Evolutionary conservation across 371 early-diverging fungal species (phyloP), one percentile per base, ranked within the genome.

Genomic region (Mortierella sp.): DNA sequence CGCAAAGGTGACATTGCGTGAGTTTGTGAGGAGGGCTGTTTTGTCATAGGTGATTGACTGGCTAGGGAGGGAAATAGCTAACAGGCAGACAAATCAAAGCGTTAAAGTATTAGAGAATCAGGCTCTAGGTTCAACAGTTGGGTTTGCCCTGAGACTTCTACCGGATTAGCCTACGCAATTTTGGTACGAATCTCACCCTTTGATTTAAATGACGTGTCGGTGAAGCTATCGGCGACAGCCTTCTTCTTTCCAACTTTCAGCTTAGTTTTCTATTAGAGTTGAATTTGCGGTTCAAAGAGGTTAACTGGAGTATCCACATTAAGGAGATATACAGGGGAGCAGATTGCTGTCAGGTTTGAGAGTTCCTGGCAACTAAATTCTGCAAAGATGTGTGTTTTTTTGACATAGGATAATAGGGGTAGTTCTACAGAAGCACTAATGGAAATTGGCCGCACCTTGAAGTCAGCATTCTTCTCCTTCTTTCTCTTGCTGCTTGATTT

Each of bases 201-300:
- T 0, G 96, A 88, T 49, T 89, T 92, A 83, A 96, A 95, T 12
- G 95, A 92, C n/a, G 94, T 92, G 62, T 95, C 93, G 22, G 96
- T 96, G 43, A 88, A 89, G 81, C 90, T 97, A 54, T 87, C 87
- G 10, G 96, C 86, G n/a, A 89, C 83, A 22, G 89, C 87, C 85
- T 94, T 93, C 82, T 93, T 92, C 83, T 96, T 93, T 56, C 97
- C 97, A 47, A 97, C 92, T 82, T 97, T 97, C 43, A 97, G 89
- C 84, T 93, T 95, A 72, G 92, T 90, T 93, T 97, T 96, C 93
- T 93, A 84, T 58, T n/a, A 26, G 43, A 7, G 29, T n/a, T 19
- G 57, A 28, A 56, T 17, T 8, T 19, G 64, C 51, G 1, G 15
- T 31, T 63, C 45, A 45, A 35, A 15, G 32, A 34, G 31, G n/a